A percentile compares a stretch with the other conserved stretches of the same genome.
Conservation (phyloP, 148 eudicot species). For the Mesembryanthemum crystallinum region DNA sequence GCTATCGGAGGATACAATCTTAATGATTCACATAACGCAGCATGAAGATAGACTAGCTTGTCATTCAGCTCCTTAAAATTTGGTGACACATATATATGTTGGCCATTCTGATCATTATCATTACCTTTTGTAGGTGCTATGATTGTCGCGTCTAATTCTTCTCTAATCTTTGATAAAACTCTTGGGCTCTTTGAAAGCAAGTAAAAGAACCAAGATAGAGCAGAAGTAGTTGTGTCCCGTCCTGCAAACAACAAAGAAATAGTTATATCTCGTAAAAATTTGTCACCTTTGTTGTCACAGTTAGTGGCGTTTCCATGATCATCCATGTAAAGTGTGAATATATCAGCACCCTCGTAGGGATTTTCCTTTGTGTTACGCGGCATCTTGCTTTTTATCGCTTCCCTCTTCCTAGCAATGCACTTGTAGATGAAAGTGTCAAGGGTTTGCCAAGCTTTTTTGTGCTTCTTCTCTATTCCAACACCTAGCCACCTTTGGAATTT, state of each 20-base stretch:
- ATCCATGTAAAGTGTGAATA: not conserved
- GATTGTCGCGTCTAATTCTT: not conserved
- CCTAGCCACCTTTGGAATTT: conserved; percentile 51
- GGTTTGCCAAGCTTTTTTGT: conserved; percentile 34
- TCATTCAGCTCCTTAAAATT: conserved; percentile 12
- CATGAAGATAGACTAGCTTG: conserved; percentile 35
- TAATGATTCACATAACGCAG: conserved; percentile 31
- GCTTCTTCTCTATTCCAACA: conserved; percentile 42
- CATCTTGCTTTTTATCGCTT: too few relatives aligned
- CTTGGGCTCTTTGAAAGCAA: not conserved
- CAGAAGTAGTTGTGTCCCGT: not conserved
- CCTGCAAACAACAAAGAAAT: not conserved
- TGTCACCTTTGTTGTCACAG: not conserved
- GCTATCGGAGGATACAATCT: conserved; percentile 40
- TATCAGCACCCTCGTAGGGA: not conserved
- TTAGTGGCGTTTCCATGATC: not conserved
- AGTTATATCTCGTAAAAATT: not conserved
- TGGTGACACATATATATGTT: not conserved
- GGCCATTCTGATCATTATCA: not conserved
- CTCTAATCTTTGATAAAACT: not conserved
- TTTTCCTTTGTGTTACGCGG: too few relatives aligned
- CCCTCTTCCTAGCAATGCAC: conserved; percentile 23
- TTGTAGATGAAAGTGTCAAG: conserved; percentile 38
- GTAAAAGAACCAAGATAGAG: conserved; percentile 4
- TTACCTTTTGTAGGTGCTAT: not conserved